Conservation (phyloP, 345 rosid species). For the Rubroshorea leprosula region DNA sequence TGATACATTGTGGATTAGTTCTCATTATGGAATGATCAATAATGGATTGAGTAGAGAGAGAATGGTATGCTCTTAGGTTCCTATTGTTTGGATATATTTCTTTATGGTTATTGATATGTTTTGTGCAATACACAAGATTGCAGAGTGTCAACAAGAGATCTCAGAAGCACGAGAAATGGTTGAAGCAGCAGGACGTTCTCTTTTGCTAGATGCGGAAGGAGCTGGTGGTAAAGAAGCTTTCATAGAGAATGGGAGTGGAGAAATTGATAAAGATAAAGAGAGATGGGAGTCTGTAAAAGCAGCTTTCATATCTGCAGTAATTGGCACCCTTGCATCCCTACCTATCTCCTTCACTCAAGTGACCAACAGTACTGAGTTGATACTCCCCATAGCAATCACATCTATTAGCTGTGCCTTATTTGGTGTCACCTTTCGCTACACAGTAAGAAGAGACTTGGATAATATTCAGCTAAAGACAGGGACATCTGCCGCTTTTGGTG, state of each 20-base stretch:
- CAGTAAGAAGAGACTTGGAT: constrained; percentile 71
- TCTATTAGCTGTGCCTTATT: constrained; percentile 82
- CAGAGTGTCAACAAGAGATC: constrained; percentile 70
- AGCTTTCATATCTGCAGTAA: constrained; percentile 61
- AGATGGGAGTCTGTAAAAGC: constrained; percentile 75
- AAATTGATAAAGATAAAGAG: constrained; percentile 49
- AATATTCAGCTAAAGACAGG: constrained; percentile 68
- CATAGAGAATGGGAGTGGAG: constrained; percentile 9
- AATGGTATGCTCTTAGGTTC: too few relatives aligned
- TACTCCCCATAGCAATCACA: constrained; percentile 54
- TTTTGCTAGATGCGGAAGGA: constrained; percentile 24
- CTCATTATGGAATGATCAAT: too few relatives aligned
- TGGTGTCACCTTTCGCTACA: constrained; percentile 78
- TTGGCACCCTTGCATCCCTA: constrained; percentile 62
- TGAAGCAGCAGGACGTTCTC: constrained; percentile 65
- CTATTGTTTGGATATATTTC: too few relatives aligned
- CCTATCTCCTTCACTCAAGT: constrained; percentile 61
- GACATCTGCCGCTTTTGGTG: constrained; percentile 70
- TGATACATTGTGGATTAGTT: too few relatives aligned
- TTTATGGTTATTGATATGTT: constrained; percentile 2
- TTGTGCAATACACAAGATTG: constrained; percentile 43
- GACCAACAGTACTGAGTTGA: constrained; percentile 35
- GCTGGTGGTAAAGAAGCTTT: constrained; percentile 5
- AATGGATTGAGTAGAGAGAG: too few relatives aligned
- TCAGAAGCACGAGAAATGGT: constrained; percentile 64